Evolutionary conservation across 768 basidiomycete species (phyloP).

Genomic region (Russula olivacea): DNA sequence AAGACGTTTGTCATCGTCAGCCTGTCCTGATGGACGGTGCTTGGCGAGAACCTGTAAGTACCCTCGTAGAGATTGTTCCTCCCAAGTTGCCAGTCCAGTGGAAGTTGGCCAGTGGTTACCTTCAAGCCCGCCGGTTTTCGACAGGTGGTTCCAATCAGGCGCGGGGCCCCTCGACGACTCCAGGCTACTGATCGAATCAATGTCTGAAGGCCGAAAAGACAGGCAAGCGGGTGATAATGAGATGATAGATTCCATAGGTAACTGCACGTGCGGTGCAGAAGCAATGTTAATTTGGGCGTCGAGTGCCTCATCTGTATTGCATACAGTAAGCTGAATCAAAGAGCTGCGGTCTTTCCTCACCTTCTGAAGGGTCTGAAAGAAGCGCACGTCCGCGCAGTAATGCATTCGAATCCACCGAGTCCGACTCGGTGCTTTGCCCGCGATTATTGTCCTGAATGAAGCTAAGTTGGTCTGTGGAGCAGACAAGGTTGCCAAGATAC

Average conservation of each 20-base stretch:
- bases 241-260: neutral
- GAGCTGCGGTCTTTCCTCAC: neutral
- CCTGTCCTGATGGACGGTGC: constrained; percentile 32
- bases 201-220: neutral
- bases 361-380: neutral
- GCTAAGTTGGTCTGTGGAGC: neutral
- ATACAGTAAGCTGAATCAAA: neutral
- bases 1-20: neutral
- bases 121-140: neutral
- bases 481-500: neutral
- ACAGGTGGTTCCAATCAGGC: neutral
- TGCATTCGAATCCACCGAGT: neutral
- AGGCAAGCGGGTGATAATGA: neutral
- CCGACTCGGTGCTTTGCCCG: neutral
- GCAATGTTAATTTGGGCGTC: neutral
- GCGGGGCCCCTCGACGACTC: neutral
- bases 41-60: constrained; percentile 39
- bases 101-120: neutral
- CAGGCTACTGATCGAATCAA: neutral
- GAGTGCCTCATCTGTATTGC: neutral
- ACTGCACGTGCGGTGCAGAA: neutral
- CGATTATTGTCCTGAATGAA: neutral
- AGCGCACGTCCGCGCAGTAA: no score
- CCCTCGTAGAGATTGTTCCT: constrained; percentile 17
- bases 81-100: neutral